A percentile compares a stretch with the other conserved stretches of the same genome.
phyloP scores from a whole-genome alignment of 2,329 filamentous ascomycete genomes.

The Apiospora kogelbergensis region DNA sequence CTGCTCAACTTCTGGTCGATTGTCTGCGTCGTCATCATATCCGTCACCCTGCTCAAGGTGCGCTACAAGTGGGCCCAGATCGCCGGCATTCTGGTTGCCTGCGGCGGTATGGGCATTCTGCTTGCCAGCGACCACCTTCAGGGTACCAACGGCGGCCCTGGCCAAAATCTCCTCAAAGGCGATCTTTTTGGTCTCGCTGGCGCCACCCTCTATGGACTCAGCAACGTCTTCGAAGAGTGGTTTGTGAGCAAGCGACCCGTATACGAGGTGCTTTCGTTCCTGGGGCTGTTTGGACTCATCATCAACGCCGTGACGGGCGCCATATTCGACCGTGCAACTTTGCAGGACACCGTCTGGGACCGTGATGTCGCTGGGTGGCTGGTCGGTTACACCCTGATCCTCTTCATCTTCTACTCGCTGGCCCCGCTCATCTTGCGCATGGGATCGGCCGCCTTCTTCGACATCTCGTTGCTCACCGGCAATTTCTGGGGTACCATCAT shows the following conservation, averaged over 20 bases:
- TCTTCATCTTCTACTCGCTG: conserved; percentile 83
- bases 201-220: conserved; percentile 86
- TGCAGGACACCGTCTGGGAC: conserved; percentile 66
- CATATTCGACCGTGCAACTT: conserved; percentile 83
- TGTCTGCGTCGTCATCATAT: conserved; percentile 83
- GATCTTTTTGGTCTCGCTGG: conserved; percentile 89
- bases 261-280: conserved; percentile 90
- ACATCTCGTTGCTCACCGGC: conserved; percentile 88
- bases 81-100: conserved; percentile 82
- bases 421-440: conserved; percentile 88
- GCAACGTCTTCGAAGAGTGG: conserved; percentile 93
- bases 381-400: conserved; percentile 82
- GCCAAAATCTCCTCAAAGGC: conserved; percentile 77
- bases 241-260: conserved; percentile 82
- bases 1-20: conserved; percentile 99
- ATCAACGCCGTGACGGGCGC: conserved; percentile 90
- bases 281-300: conserved; percentile 82
- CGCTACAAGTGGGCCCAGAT: conserved; percentile 89
- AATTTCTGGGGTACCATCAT: conserved; percentile 98
- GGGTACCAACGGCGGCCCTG: conserved; percentile 66
- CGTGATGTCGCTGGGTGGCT: conserved; percentile 75
- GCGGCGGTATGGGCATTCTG: conserved; percentile 85
- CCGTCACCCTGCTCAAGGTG: conserved; percentile 78
- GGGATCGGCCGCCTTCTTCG: conserved; percentile 90
- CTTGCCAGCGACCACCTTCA: conserved; percentile 86